Percentiles rank a stretch among this genome's conserved stretches.
Evolutionary conservation across 495 filamentous ascomycete species (phyloP).

Genomic region (Umbilicaria muhlenbergii): DNA sequence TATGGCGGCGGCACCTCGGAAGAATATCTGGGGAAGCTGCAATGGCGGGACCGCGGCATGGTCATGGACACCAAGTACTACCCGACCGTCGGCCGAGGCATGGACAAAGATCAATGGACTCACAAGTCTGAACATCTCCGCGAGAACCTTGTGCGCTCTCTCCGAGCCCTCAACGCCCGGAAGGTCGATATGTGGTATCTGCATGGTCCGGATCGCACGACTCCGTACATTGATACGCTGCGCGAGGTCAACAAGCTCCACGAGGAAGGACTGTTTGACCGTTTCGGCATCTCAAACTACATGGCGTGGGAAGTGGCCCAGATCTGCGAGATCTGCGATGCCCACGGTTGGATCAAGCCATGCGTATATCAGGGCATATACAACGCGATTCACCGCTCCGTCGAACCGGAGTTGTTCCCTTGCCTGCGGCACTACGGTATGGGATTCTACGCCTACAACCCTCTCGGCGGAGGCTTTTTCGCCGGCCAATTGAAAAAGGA

Average conservation of each 20-base stretch:
- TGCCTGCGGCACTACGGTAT: conserved; percentile 37
- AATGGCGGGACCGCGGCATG: conserved; percentile 32
- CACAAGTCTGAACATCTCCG: conserved; percentile 23
- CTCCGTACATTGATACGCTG: conserved; percentile 33
- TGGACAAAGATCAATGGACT: conserved; percentile 8
- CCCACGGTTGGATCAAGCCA: conserved; percentile 41
- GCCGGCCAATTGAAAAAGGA: conserved; percentile 16
- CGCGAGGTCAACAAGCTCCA: conserved; percentile 30
- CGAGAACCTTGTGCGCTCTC: conserved; percentile 20
- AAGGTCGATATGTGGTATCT: conserved; percentile 38
- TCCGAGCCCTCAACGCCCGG: conserved; percentile 27
- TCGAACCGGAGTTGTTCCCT: conserved; percentile 35
- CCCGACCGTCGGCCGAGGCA: conserved; percentile 14
- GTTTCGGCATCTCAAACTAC: conserved; percentile 36
- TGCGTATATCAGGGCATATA: conserved; percentile 53
- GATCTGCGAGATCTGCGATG: conserved; percentile 31
- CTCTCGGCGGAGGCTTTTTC: conserved; percentile 34
- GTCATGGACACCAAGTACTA: conserved; percentile 38
- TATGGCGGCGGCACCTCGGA: conserved; percentile 38
- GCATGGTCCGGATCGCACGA: conserved; percentile 32
- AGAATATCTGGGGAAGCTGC: conserved; percentile 26
- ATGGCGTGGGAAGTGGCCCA: conserved; percentile 33
- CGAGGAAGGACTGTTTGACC: conserved; percentile 28
- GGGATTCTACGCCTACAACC: conserved; percentile 33
- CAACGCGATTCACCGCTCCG: conserved; percentile 40